Evolutionary conservation across 371 early-diverging fungal species (phyloP).

Genomic region (Fennellomyces sp.): DNA sequence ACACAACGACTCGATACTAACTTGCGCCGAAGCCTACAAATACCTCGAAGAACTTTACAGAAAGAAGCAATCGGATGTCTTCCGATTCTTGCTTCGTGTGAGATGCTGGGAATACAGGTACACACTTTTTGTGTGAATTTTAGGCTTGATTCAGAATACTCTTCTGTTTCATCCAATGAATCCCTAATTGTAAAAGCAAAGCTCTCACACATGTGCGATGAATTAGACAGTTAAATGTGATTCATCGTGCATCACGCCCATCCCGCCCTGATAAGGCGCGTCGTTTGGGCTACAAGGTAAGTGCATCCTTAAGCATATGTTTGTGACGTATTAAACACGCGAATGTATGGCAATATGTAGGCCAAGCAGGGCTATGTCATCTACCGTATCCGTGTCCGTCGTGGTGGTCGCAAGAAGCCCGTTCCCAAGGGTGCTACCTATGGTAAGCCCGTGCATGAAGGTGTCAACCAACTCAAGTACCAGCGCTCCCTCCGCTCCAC

Average conservation of each 20-base stretch:
- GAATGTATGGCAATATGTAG: too few species aligned
- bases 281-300: slow-evolving; percentile 95
- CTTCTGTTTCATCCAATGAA: slow-evolving; percentile 9
- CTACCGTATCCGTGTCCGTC: slow-evolving; percentile 98
- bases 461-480: slow-evolving; percentile 98
- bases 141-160: slow-evolving; percentile 7
- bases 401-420: slow-evolving; percentile 97
- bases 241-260: slow-evolving; percentile 98
- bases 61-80: slow-evolving; percentile 99
- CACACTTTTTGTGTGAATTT: slow-evolving; percentile 2
- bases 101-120: slow-evolving; percentile 97
- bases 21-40: slow-evolving; percentile 74
- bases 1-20: neutral
- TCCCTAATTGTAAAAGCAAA: slow-evolving; percentile 2
- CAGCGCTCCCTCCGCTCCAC: slow-evolving; percentile 90
- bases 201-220: slow-evolving; percentile 2
- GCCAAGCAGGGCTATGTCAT: slow-evolving; percentile 98
- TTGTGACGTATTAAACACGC: too few species aligned
- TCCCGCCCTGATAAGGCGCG: slow-evolving; percentile 99
- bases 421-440: slow-evolving; percentile 97
- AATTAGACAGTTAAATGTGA: slow-evolving; percentile 84
- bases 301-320: too few species aligned
- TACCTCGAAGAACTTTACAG: slow-evolving; percentile 97
- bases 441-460: slow-evolving; percentile 98
- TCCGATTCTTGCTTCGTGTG: slow-evolving; percentile 98